Evolutionary conservation across 345 rosid species (phyloP).

Genomic region (Turritis glabra): DNA sequence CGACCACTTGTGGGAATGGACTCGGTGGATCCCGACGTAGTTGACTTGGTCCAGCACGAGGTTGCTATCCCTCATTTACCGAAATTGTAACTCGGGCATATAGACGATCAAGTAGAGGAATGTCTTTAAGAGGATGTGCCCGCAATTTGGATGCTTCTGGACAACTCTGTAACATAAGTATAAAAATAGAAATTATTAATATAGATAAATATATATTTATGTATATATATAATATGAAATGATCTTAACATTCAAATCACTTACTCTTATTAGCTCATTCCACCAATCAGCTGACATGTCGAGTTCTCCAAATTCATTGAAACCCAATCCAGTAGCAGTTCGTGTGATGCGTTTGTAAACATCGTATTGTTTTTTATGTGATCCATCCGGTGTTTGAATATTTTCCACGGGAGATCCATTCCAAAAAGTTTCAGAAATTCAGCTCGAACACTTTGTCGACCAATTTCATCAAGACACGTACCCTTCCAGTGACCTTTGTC

Average conservation of each 20-base stretch:
- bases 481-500: background rate
- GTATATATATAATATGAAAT: too few relatives aligned
- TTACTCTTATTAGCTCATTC: background rate
- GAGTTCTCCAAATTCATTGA: background rate
- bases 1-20: too few relatives aligned
- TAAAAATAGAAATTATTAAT: too few relatives aligned
- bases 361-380: conserved; percentile 3
- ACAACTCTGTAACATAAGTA: too few relatives aligned
- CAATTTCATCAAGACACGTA: background rate
- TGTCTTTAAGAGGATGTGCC: background rate
- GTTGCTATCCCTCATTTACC: conserved; percentile 6
- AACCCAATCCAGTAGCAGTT: background rate
- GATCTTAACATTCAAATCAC: too few relatives aligned
- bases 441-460: background rate
- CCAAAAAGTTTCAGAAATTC: conserved; percentile 10
- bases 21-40: too few relatives aligned
- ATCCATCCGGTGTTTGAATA: background rate
- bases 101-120: background rate
- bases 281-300: background rate
- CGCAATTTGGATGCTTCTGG: too few relatives aligned
- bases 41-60: background rate
- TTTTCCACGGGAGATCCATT: background rate
- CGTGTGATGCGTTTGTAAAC: background rate
- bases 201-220: too few relatives aligned
- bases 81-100: background rate